These are phyloP conservation scores for Fusarium clavum DNA, from an alignment of 2,329 filamentous ascomycete genomes.

Conservation along the genomic window DNA sequence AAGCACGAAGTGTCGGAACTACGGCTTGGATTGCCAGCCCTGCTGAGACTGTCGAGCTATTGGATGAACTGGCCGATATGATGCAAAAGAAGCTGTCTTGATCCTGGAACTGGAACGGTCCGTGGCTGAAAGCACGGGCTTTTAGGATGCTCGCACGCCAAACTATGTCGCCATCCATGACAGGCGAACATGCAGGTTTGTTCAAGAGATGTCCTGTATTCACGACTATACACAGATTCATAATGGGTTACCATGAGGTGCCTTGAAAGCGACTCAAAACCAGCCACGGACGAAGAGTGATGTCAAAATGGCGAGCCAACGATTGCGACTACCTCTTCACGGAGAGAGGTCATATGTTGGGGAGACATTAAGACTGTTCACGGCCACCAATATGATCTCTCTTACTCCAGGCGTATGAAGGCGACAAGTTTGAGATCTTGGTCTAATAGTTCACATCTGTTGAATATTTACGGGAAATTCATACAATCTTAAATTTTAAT, in stretches of 20 bases:
- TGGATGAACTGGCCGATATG: constrained; percentile 82
- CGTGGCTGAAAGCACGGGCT: background rate
- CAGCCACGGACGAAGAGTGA: background rate
- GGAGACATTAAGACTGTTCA: background rate
- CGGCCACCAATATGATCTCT: too few relatives aligned
- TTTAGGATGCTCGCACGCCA: background rate
- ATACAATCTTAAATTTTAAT: constrained; percentile 1
- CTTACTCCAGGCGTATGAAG: background rate
- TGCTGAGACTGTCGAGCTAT: constrained; percentile 85
- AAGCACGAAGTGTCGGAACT: constrained; percentile 89
- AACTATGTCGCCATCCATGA: background rate
- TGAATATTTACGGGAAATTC: background rate
- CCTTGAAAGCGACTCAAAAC: background rate
- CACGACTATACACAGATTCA: background rate
- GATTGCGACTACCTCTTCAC: background rate
- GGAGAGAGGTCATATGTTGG: background rate
- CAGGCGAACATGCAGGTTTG: background rate
- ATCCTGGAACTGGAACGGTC: background rate
- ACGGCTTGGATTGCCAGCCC: constrained; percentile 98
- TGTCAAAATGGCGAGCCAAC: background rate
- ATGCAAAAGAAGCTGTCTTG: constrained; percentile 54
- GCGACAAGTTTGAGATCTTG: background rate
- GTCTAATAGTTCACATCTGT: background rate
- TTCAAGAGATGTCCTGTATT: background rate
- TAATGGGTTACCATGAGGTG: background rate